Evolutionary conservation across 164 flowering plant genomes (phyloP).

Genomic region (Kalanchoe fedtschenkoi): DNA sequence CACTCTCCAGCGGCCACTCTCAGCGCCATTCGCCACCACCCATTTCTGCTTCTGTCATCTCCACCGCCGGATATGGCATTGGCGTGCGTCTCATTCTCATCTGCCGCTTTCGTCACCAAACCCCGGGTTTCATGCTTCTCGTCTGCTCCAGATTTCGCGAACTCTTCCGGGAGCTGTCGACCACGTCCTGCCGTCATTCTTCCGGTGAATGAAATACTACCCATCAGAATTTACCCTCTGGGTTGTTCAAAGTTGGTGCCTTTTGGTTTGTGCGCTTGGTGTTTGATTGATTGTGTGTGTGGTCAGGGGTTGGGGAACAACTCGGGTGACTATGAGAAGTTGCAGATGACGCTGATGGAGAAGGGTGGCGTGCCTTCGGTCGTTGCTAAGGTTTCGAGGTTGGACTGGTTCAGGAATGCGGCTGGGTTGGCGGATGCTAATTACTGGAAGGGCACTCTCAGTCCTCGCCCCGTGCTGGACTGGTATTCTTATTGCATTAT

Average conservation of each 20-base stretch:
- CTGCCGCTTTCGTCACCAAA: not conserved
- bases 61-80: not conserved
- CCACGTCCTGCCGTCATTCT: slow-evolving; percentile 70
- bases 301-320: slow-evolving; percentile 83
- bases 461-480: slow-evolving; percentile 90
- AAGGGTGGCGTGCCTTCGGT: slow-evolving; percentile 50
- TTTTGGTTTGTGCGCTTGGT: not conserved
- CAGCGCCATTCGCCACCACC: not conserved
- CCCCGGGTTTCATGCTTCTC: not conserved
- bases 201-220: slow-evolving; percentile 29
- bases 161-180: not conserved
- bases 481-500: slow-evolving; percentile 28
- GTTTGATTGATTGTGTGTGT: not conserved
- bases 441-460: slow-evolving; percentile 85
- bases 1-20: not conserved
- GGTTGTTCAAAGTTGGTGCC: not conserved
- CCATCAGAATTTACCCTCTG: not conserved
- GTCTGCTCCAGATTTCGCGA: not conserved
- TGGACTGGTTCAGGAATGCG: slow-evolving; percentile 91
- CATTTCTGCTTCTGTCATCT: not conserved
- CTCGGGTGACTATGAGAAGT: slow-evolving; percentile 51
- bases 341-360: slow-evolving; percentile 31
- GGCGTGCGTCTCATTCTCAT: not conserved
- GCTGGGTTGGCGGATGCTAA: slow-evolving; percentile 78
- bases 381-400: slow-evolving; percentile 62